These are phyloP conservation scores for Wickerhamiella parazyma DNA, from an alignment of 805 yeast species.

Conservation along the genomic window DNA sequence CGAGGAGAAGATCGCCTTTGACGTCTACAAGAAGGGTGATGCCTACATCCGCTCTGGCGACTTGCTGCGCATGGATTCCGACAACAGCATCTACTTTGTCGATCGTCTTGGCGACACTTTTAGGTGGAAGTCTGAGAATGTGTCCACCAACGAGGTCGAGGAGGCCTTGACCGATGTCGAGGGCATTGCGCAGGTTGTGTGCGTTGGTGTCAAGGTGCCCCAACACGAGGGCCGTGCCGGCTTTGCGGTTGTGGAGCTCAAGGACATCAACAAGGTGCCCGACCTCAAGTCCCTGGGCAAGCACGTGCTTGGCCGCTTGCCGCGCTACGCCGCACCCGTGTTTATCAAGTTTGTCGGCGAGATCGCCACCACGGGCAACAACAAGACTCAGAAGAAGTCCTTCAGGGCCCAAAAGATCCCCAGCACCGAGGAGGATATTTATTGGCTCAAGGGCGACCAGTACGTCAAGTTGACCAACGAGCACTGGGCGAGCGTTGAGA, in stretches of 20 bases:
- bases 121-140: slow-evolving; percentile 94
- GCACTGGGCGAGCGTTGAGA: slow-evolving; percentile 36
- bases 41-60: slow-evolving; percentile 89
- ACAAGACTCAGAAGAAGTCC: slow-evolving; percentile 68
- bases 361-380: slow-evolving; percentile 63
- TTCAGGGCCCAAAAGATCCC: slow-evolving; percentile 28
- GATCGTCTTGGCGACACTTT: slow-evolving; percentile 92
- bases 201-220: slow-evolving; percentile 80
- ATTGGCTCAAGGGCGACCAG: slow-evolving; percentile 47
- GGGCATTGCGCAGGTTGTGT: slow-evolving; percentile 43
- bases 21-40: slow-evolving; percentile 76
- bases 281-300: slow-evolving; percentile 30
- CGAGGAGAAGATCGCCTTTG: slow-evolving; percentile 52
- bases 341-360: slow-evolving; percentile 54
- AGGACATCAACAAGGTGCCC: slow-evolving; percentile 25
- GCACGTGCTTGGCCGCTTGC: slow-evolving; percentile 36
- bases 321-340: slow-evolving; percentile 75
- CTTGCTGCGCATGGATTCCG: slow-evolving; percentile 51
- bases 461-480: slow-evolving; percentile 45
- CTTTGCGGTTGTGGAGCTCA: slow-evolving; percentile 58
- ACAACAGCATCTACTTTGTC: slow-evolving; percentile 65
- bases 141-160: slow-evolving; percentile 86
- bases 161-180: slow-evolving; percentile 35
- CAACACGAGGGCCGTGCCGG: slow-evolving; percentile 93
- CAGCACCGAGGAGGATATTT: slow-evolving; percentile 37